A percentile compares a stretch with the other conserved stretches of the same genome.
These are phyloP conservation scores for Clonostachys byssicola DNA, from an alignment of 2,329 filamentous ascomycete species.

Conservation along the genomic window DNA sequence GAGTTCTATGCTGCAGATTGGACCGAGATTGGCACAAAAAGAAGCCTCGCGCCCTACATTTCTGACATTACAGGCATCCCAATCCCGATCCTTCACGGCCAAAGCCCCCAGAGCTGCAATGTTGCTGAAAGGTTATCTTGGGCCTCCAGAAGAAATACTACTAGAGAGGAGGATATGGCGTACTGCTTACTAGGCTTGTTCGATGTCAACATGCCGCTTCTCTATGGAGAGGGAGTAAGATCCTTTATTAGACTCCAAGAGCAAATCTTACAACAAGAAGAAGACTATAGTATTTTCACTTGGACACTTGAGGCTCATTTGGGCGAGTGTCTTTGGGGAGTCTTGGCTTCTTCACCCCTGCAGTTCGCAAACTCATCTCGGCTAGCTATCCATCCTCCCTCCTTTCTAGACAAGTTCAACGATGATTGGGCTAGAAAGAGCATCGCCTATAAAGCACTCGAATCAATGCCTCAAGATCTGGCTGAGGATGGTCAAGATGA, in stretches of 20 bases:
- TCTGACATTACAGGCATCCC: slow-evolving; percentile 3
- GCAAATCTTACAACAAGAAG: slow-evolving; percentile 5
- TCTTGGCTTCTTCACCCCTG: neutral
- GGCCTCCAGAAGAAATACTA: slow-evolving; percentile 9
- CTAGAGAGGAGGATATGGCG: slow-evolving; percentile 9
- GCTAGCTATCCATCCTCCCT: neutral
- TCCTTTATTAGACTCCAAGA: slow-evolving; percentile 10
- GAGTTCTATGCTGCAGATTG: slow-evolving; percentile 13
- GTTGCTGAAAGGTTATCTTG: slow-evolving; percentile 5
- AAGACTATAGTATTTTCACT: slow-evolving; percentile 6
- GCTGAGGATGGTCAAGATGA: neutral
- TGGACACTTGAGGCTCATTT: neutral
- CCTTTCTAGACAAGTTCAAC: no score
- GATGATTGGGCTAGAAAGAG: no score
- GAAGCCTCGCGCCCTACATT: neutral
- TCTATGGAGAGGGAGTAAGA: slow-evolving; percentile 10
- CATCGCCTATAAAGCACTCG: neutral
- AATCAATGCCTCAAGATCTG: neutral
- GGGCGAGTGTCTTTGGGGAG: neutral
- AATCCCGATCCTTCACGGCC: neutral
- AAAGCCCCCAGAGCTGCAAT: neutral
- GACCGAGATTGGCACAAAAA: slow-evolving; percentile 6
- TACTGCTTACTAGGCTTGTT: slow-evolving; percentile 14
- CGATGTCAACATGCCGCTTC: slow-evolving; percentile 11
- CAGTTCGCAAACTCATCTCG: neutral